Conservation (phyloP, 73 alveolate genomes). For the Effrenium voratum region DNA sequence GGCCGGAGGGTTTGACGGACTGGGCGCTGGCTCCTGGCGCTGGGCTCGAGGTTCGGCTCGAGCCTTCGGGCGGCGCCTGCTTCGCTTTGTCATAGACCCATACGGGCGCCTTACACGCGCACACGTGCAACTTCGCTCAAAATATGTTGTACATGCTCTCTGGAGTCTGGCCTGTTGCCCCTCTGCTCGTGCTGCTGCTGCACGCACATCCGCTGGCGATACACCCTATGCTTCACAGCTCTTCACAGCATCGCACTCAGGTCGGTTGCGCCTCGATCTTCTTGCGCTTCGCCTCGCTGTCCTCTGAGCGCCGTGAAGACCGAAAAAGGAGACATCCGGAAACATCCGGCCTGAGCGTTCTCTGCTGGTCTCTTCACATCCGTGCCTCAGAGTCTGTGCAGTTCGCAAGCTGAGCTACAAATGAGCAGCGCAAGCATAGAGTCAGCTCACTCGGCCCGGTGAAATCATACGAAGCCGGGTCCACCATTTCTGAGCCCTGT, state of each 20-base stretch:
- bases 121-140: not conserved
- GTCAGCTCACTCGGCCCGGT: not conserved
- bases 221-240: not conserved
- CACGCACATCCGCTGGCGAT: constrained; percentile 35
- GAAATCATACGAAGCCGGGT: not conserved
- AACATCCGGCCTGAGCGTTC: not conserved
- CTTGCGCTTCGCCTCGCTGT: constrained; percentile 4
- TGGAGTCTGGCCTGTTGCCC: constrained; percentile 33
- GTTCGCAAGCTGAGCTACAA: not conserved
- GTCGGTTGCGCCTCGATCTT: not conserved
- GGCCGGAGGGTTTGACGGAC: no score
- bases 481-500: not conserved
- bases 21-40: no score
- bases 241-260: not conserved
- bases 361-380: constrained; percentile 21
- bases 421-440: no score
- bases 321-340: not conserved
- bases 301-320: not conserved
- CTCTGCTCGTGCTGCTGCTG: constrained; percentile 33
- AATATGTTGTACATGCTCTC: not conserved
- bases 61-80: not conserved
- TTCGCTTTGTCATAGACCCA: constrained; percentile 38
- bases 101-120: not conserved
- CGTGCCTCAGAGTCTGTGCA: not conserved
- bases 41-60: no score